phyloP scores from a whole-genome alignment of 139 green algal species.

The Picochlorum sp. region DNA sequence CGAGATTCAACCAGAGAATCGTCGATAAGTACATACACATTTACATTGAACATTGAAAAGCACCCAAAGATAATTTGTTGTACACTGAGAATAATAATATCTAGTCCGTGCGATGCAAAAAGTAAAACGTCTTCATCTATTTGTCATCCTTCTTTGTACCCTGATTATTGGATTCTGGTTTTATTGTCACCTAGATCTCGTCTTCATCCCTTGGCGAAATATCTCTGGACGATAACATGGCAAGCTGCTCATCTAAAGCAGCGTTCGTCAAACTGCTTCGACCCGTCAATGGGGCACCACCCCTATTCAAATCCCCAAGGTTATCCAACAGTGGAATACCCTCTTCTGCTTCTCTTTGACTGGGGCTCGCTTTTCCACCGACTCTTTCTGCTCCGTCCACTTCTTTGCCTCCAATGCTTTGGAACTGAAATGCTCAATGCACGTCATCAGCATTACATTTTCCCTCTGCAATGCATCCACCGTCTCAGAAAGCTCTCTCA shows the following conservation, averaged over 20 bases:
- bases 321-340: neutral
- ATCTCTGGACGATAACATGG: neutral
- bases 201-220: slow-evolving; percentile 1
- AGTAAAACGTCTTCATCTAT: too few relatives aligned
- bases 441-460: slow-evolving; percentile 31
- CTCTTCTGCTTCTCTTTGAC: neutral
- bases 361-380: neutral
- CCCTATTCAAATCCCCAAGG: neutral
- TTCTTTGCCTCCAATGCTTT: slow-evolving; percentile 16
- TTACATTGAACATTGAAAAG: too few relatives aligned
- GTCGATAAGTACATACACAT: too few relatives aligned
- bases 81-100: too few relatives aligned
- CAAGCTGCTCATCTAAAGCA: neutral
- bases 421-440: slow-evolving; percentile 21
- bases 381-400: neutral
- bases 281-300: neutral
- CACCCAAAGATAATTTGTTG: too few relatives aligned
- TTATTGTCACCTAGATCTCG: too few relatives aligned
- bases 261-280: neutral
- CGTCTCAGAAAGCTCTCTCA: slow-evolving; percentile 3
- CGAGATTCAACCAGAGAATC: neutral
- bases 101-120: too few relatives aligned
- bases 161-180: too few relatives aligned
- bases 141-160: too few relatives aligned
- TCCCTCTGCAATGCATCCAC: slow-evolving; percentile 14